Evolutionary conservation across 768 basidiomycete genomes (phyloP).

Genomic region (Boletus insuetus): DNA sequence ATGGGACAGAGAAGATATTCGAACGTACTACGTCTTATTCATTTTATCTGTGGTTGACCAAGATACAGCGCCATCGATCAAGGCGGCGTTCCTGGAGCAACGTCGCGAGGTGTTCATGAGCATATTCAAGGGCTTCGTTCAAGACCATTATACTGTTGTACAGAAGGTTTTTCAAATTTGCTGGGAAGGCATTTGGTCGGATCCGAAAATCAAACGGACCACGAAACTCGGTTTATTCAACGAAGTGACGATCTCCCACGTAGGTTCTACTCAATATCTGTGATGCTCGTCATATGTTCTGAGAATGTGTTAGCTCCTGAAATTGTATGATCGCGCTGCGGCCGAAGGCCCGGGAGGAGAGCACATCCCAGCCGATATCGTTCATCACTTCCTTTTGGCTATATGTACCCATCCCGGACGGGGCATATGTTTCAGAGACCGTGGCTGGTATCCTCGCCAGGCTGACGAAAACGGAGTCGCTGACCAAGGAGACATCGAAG

Average conservation of each 20-base stretch:
- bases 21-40: slow-evolving; percentile 71
- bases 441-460: slow-evolving; percentile 88
- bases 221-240: slow-evolving; percentile 71
- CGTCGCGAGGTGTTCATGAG: slow-evolving; percentile 60
- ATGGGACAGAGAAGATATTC: slow-evolving; percentile 55
- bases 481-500: slow-evolving; percentile 38
- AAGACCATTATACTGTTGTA: slow-evolving; percentile 63
- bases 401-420: slow-evolving; percentile 77
- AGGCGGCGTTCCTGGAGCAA: slow-evolving; percentile 67
- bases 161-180: slow-evolving; percentile 66
- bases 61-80: slow-evolving; percentile 48
- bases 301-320: slow-evolving; percentile 50
- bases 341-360: slow-evolving; percentile 49
- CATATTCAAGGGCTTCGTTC: slow-evolving; percentile 68
- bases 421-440: slow-evolving; percentile 85
- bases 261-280: slow-evolving; percentile 29
- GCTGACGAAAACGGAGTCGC: slow-evolving; percentile 38
- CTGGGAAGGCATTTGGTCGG: slow-evolving; percentile 78
- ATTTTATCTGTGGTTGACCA: slow-evolving; percentile 68
- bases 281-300: background rate
- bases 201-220: slow-evolving; percentile 67
- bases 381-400: slow-evolving; percentile 83
- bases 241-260: slow-evolving; percentile 62
- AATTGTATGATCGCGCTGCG: slow-evolving; percentile 64
- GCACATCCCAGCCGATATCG: slow-evolving; percentile 70